phyloP scores from a whole-genome alignment of 208 protist genomes.

The Herpetomonas tarakana region DNA sequence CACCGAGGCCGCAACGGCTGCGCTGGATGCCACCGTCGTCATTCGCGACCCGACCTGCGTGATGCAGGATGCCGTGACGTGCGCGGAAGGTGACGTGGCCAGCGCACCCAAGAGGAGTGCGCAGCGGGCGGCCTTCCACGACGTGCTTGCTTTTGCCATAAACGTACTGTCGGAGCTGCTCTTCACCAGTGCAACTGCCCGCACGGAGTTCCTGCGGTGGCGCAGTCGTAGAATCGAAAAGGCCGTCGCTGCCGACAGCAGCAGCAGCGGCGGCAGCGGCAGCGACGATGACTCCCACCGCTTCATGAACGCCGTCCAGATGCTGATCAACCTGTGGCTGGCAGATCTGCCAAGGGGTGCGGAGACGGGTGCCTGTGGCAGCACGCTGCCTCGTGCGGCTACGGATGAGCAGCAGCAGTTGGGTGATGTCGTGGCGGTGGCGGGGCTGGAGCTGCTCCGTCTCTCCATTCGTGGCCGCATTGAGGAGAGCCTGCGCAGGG shows the following conservation, averaged over 20 bases:
- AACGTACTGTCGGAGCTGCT: slow-evolving; percentile 67
- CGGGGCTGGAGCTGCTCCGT: slow-evolving; percentile 28
- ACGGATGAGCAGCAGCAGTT: background rate
- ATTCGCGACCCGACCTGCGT: background rate
- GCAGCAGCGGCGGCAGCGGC: slow-evolving; percentile 2
- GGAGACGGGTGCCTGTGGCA: slow-evolving; percentile 1
- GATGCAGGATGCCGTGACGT: slow-evolving; percentile 3
- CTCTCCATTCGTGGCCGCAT: slow-evolving; percentile 9
- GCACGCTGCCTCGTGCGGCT: background rate
- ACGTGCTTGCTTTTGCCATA: slow-evolving; percentile 36
- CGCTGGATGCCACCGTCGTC: background rate
- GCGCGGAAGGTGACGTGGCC: background rate
- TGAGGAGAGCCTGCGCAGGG: slow-evolving; percentile 2
- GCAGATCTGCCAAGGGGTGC: slow-evolving; percentile 1
- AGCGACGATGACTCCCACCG: slow-evolving; percentile 1
- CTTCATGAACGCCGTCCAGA: slow-evolving; percentile 26
- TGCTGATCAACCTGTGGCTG: slow-evolving; percentile 41
- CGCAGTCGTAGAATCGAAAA: slow-evolving; percentile 28
- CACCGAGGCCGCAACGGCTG: background rate
- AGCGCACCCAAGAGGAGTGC: background rate
- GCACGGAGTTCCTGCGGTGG: slow-evolving; percentile 56
- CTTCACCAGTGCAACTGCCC: slow-evolving; percentile 30
- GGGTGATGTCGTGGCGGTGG: background rate
- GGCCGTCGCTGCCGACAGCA: background rate
- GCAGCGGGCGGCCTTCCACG: slow-evolving; percentile 13